phyloP scores from a whole-genome alignment of 2,329 filamentous ascomycete genomes.

The Phialophora macrospora region DNA sequence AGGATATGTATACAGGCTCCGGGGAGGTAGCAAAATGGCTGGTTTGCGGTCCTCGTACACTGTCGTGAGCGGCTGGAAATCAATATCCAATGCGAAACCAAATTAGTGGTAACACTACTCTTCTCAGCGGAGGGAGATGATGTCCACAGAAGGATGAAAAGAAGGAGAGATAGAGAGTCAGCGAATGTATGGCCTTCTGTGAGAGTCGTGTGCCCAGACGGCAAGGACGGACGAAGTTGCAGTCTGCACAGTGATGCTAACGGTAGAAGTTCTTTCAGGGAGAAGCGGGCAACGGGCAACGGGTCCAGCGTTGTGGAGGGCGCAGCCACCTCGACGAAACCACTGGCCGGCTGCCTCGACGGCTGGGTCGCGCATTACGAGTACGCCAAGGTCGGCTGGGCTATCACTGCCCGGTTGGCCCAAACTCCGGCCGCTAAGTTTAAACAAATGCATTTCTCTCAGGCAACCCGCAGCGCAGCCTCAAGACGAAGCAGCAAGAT shows the following conservation, averaged over 20 bases:
- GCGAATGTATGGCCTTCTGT: conserved; percentile 8
- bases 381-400: neutral
- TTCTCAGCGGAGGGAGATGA: neutral
- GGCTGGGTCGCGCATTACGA: neutral
- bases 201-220: conserved; percentile 15
- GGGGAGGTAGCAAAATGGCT: neutral
- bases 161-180: conserved; percentile 6
- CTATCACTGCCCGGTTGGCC: neutral
- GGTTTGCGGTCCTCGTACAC: too few relatives aligned
- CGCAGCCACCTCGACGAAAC: conserved; percentile 12
- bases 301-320: conserved; percentile 7
- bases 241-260: neutral
- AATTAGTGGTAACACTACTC: conserved; percentile 1
- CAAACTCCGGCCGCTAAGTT: neutral
- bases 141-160: conserved; percentile 9
- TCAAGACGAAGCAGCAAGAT: neutral
- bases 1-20: neutral
- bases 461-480: neutral
- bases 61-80: neutral
- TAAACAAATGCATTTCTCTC: neutral
- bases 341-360: neutral
- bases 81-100: neutral
- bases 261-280: conserved; percentile 12
- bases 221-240: conserved; percentile 12
- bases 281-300: conserved; percentile 3